Conservation (phyloP, 495 filamentous ascomycete species). For the Lichenothelia convexa region DNA sequence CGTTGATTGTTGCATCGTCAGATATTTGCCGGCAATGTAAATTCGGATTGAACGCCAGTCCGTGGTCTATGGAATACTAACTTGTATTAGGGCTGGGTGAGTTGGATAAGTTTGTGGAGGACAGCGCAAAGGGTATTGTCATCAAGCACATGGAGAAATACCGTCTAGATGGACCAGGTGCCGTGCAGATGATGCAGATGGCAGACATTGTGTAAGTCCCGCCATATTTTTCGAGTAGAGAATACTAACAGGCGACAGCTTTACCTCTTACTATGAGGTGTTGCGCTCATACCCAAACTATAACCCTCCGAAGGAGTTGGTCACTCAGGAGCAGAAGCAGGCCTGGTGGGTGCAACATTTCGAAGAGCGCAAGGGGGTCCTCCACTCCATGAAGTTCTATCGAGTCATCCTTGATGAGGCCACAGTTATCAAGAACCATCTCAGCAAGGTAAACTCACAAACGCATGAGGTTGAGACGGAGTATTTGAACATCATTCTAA, state of each 20-base stretch:
- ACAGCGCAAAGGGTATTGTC: constrained; percentile 2
- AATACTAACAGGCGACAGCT: not conserved
- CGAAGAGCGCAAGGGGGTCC: constrained; percentile 17
- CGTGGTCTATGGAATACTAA: too few relatives aligned
- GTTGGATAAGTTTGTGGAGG: constrained; percentile 3
- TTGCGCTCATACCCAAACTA: constrained; percentile 28
- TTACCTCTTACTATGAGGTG: constrained; percentile 39
- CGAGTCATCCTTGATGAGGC: constrained; percentile 44
- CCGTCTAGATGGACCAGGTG: not conserved
- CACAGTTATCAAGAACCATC: constrained; percentile 43
- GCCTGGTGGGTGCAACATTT: constrained; percentile 22
- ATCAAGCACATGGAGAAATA: not conserved
- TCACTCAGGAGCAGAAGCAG: constrained; percentile 13
- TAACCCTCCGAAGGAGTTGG: constrained; percentile 13
- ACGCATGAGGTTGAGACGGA: too few relatives aligned
- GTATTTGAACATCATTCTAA: too few relatives aligned
- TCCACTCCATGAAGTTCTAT: constrained; percentile 33
- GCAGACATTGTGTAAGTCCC: constrained; percentile 9
- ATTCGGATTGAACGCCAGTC: not conserved
- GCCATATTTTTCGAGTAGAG: not conserved
- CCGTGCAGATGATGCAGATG: constrained; percentile 1
- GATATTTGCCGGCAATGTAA: constrained; percentile 26
- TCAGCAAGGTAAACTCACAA: too few relatives aligned
- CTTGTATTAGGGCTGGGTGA: not conserved
- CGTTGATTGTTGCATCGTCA: constrained; percentile 32